Evolutionary conservation across 2,329 filamentous ascomycete species (phyloP).

Genomic region (Plenodomus biglobosus): DNA sequence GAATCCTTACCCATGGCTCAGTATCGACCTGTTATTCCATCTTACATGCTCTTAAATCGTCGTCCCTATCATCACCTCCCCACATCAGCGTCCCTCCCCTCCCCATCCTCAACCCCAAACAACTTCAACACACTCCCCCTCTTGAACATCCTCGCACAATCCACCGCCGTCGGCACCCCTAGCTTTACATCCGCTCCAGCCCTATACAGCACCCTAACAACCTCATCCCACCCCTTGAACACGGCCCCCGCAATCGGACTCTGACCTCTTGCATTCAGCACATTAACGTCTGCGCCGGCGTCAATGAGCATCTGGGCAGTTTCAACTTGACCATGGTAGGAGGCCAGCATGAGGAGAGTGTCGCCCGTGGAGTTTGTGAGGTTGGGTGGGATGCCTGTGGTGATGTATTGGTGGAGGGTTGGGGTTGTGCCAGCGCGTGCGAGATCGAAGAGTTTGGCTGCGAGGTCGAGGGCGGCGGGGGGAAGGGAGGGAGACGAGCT

Average conservation of each 20-base stretch:
- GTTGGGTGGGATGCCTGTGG: slow-evolving; percentile 67
- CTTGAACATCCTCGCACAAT: slow-evolving; percentile 52
- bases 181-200: slow-evolving; percentile 45
- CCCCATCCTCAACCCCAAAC: slow-evolving; percentile 31
- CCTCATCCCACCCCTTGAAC: slow-evolving; percentile 68
- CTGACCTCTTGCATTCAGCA: slow-evolving; percentile 68
- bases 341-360: slow-evolving; percentile 72
- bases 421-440: slow-evolving; percentile 62
- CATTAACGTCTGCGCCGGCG: slow-evolving; percentile 67
- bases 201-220: slow-evolving; percentile 58
- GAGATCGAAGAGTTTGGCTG: slow-evolving; percentile 66
- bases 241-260: slow-evolving; percentile 71
- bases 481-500: slow-evolving; percentile 48
- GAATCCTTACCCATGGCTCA: too few relatives aligned
- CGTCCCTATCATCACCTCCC: neutral
- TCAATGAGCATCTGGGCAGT: slow-evolving; percentile 63
- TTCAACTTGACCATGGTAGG: slow-evolving; percentile 67
- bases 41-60: too few relatives aligned
- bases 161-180: slow-evolving; percentile 51
- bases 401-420: slow-evolving; percentile 64
- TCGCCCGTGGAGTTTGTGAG: slow-evolving; percentile 74
- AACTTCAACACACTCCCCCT: slow-evolving; percentile 38
- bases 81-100: slow-evolving; percentile 8
- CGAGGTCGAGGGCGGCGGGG: slow-evolving; percentile 66
- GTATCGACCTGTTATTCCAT: neutral